Evolutionary conservation across 345 rosid species (phyloP).

Genomic region (Stellera chamaejasme): DNA sequence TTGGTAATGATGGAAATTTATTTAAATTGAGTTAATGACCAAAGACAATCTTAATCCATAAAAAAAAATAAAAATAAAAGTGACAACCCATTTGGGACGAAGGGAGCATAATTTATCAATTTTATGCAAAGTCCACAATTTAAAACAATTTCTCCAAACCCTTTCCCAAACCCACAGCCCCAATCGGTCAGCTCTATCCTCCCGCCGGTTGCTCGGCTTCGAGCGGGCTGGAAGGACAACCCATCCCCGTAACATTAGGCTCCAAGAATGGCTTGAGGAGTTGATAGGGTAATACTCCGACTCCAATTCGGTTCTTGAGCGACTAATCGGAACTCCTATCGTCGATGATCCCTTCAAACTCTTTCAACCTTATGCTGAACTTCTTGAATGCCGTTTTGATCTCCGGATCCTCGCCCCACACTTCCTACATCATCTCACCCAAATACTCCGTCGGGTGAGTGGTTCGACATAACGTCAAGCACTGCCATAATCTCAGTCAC

Average conservation of each 20-base stretch:
- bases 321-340: constrained; percentile 19
- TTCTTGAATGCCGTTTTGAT: constrained; percentile 27
- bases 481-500: constrained; percentile 37
- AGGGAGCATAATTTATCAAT: too few species aligned
- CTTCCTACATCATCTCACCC: constrained; percentile 22
- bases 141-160: too few species aligned
- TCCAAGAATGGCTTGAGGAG: constrained; percentile 36
- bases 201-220: too few species aligned
- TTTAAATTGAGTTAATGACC: too few species aligned
- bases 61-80: too few species aligned
- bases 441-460: constrained; percentile 46
- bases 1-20: too few species aligned
- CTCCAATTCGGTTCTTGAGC: constrained; percentile 34
- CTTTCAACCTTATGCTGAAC: constrained; percentile 25
- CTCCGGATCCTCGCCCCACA: constrained; percentile 23
- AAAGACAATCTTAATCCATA: too few species aligned
- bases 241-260: constrained; percentile 38
- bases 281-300: constrained; percentile 31
- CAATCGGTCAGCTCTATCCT: too few species aligned
- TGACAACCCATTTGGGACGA: too few species aligned
- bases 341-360: constrained; percentile 27
- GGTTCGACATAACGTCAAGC: constrained; percentile 30
- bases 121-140: too few species aligned
- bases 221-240: constrained; percentile 38
- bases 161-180: too few species aligned